Conservation (phyloP, 1,284 basidiomycete species). For the Thelephora terrestris region DNA sequence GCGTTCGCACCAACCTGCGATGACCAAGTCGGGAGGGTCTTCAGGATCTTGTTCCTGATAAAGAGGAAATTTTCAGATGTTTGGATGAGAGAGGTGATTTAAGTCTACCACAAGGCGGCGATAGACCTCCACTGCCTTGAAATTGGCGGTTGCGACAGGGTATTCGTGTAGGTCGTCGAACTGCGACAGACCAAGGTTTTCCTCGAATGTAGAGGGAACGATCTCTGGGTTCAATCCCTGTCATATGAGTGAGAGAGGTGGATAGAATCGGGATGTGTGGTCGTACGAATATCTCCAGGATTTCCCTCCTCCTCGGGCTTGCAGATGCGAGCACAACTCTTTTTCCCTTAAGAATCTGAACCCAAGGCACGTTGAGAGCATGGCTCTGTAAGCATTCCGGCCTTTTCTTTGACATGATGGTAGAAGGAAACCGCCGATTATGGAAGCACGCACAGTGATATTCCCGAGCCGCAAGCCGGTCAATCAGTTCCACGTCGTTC, state of each 20-base stretch:
- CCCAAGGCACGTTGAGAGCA: constrained; percentile 62
- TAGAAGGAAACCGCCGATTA: too few species aligned
- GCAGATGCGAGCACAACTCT: constrained; percentile 79
- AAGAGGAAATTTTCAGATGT: neutral
- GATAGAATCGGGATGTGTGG: constrained; percentile 17
- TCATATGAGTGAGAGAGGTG: constrained; percentile 3
- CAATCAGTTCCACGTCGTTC: neutral
- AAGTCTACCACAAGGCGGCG: constrained; percentile 65
- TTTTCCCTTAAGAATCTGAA: constrained; percentile 64
- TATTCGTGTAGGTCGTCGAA: constrained; percentile 85
- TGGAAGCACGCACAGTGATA: too few species aligned
- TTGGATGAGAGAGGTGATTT: neutral
- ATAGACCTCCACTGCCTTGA: constrained; percentile 94
- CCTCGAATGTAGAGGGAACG: constrained; percentile 81
- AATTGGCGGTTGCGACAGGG: constrained; percentile 84
- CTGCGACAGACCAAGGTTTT: constrained; percentile 61
- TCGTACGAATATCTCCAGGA: constrained; percentile 70
- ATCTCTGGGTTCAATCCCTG: constrained; percentile 85
- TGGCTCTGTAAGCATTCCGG: constrained; percentile 46
- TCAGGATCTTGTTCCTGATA: constrained; percentile 54
- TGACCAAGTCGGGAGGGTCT: constrained; percentile 88
- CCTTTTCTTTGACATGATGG: too few species aligned
- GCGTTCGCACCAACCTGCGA: constrained; percentile 51
- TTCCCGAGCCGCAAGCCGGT: too few species aligned
- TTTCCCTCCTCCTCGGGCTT: constrained; percentile 79